A percentile compares a stretch with the other conserved stretches of the same genome.
Evolutionary conservation across 345 rosid genomes (phyloP).

Genomic region (Linum trigynum): DNA sequence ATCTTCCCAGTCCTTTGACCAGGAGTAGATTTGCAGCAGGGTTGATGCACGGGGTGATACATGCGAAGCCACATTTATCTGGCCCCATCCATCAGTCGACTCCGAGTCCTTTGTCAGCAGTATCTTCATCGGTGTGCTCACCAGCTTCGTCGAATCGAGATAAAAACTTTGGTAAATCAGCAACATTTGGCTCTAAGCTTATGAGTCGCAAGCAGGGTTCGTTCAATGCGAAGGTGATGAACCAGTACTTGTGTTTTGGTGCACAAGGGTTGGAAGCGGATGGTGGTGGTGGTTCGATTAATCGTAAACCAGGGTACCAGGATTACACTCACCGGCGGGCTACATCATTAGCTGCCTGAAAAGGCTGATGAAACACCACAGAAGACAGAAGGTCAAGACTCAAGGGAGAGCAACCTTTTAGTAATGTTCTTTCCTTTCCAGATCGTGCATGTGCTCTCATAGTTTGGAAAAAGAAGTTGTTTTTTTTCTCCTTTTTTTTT

Average conservation of each 20-base stretch:
- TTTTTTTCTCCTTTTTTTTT: too few relatives aligned
- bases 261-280: constrained; percentile 51
- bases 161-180: constrained; percentile 12
- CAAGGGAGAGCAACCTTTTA: background rate
- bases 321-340: constrained; percentile 29
- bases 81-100: constrained; percentile 32
- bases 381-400: too few relatives aligned
- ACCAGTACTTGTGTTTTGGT: constrained; percentile 59
- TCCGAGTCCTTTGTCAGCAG: constrained; percentile 25
- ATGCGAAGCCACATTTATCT: constrained; percentile 35
- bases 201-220: constrained; percentile 30
- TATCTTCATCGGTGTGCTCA: constrained; percentile 32
- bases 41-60: constrained; percentile 67
- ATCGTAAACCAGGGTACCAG: constrained; percentile 10
- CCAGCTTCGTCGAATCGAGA: constrained; percentile 28
- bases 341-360: constrained; percentile 39
- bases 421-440: too few relatives aligned
- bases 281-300: constrained; percentile 33
- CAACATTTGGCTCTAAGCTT: background rate
- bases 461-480: too few relatives aligned
- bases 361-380: too few relatives aligned
- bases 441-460: too few relatives aligned
- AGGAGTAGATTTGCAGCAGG: constrained; percentile 53
- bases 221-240: constrained; percentile 42
- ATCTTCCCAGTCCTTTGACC: constrained; percentile 64